Conservation (phyloP, 805 yeast species). For the Yamadazyma laniorum region DNA sequence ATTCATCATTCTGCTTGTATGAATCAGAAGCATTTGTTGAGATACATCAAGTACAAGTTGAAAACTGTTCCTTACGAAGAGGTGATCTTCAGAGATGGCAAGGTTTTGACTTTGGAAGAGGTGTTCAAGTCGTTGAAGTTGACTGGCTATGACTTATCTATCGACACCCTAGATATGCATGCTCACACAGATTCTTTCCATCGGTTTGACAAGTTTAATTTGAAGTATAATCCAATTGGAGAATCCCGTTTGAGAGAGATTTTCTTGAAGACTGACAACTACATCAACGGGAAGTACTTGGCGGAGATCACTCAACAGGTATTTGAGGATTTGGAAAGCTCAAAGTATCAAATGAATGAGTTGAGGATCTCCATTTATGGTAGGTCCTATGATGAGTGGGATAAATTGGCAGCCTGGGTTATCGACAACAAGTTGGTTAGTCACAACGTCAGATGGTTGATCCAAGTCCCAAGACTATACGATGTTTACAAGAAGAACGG, state of each 20-base stretch:
- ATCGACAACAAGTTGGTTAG: constrained; percentile 87
- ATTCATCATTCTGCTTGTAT: constrained; percentile 99
- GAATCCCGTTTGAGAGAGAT: constrained; percentile 97
- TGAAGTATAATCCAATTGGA: constrained; percentile 97
- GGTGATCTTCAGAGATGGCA: constrained; percentile 91
- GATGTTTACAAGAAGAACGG: constrained; percentile 82
- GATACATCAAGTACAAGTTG: constrained; percentile 92
- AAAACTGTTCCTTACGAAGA: constrained; percentile 83
- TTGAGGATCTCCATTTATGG: constrained; percentile 95
- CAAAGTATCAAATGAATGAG: constrained; percentile 97
- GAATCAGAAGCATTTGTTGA: constrained; percentile 94
- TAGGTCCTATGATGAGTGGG: constrained; percentile 89
- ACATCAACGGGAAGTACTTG: constrained; percentile 79
- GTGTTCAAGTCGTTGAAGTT: constrained; percentile 89
- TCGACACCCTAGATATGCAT: constrained; percentile 98
- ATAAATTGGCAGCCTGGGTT: constrained; percentile 91
- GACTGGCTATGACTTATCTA: constrained; percentile 91
- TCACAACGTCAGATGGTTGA: constrained; percentile 94
- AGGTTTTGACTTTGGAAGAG: constrained; percentile 77
- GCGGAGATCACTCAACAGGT: constrained; percentile 96
- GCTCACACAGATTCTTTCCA: constrained; percentile 98
- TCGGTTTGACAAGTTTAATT: constrained; percentile 93
- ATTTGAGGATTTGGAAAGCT: constrained; percentile 87
- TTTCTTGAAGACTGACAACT: constrained; percentile 92
- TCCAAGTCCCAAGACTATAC: constrained; percentile 92